Conservation (phyloP, 306 rosid species). For the Mimosa bimucronata region DNA sequence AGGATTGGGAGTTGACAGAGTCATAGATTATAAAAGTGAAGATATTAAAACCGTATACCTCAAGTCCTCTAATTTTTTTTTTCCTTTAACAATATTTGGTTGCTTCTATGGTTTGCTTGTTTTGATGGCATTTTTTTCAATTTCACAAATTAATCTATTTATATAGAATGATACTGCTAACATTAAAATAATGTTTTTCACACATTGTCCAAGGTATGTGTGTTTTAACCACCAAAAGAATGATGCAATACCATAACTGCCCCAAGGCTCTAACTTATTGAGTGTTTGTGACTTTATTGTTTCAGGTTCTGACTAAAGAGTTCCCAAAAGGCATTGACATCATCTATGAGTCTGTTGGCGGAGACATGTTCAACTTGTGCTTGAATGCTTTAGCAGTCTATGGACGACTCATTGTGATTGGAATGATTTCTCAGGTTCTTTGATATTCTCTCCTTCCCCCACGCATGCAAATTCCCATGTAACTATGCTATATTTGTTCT, state of each 20-base stretch:
- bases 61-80: constrained; percentile 16
- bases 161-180: not conserved
- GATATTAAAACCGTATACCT: constrained; percentile 76
- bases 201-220: not conserved
- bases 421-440: constrained; percentile 97
- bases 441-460: constrained; percentile 28
- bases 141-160: constrained; percentile 24
- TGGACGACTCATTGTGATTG: constrained; percentile 85
- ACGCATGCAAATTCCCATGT: constrained; percentile 5
- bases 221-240: not conserved
- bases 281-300: constrained; percentile 27
- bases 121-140: constrained; percentile 20
- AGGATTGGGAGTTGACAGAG: constrained; percentile 90
- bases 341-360: constrained; percentile 96
- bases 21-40: constrained; percentile 86
- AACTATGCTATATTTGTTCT: not conserved
- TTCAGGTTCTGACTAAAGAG: constrained; percentile 77
- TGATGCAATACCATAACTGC: not conserved
- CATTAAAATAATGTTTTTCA: constrained; percentile 12
- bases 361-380: constrained; percentile 87
- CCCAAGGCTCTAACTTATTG: not conserved
- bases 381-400: constrained; percentile 81
- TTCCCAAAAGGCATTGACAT: constrained; percentile 82
- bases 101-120: constrained; percentile 15
- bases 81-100: constrained; percentile 26